Evolutionary conservation across 208 protist genomes (phyloP).

Genomic region (Leishmania turanica): DNA sequence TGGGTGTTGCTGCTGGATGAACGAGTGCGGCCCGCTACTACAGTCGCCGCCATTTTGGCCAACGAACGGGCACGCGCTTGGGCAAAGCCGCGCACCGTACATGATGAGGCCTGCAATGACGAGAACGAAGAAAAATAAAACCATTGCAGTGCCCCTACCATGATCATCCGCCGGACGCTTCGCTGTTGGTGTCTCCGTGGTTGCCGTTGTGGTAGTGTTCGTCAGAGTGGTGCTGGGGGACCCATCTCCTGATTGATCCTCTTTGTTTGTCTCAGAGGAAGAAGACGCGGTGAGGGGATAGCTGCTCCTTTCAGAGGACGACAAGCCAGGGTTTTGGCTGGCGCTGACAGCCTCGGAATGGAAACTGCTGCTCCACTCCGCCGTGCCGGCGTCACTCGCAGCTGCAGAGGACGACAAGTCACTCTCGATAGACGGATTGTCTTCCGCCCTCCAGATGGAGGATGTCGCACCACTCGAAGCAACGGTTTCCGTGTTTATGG

Average conservation of each 20-base stretch:
- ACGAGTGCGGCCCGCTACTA: background rate
- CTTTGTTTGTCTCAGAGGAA: background rate
- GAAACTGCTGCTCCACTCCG: background rate
- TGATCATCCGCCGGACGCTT: background rate
- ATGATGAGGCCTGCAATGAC: constrained; percentile 6
- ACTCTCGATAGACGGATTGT: background rate
- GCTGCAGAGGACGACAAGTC: background rate
- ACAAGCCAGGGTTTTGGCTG: background rate
- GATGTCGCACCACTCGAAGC: background rate
- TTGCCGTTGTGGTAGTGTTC: background rate
- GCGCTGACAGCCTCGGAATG: background rate
- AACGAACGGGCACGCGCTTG: constrained; percentile 4
- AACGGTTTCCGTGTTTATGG: background rate
- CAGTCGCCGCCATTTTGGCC: background rate
- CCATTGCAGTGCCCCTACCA: background rate
- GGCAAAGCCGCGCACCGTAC: constrained; percentile 8
- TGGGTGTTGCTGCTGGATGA: background rate
- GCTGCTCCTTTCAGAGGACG: background rate
- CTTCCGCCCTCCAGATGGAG: background rate
- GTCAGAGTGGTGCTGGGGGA: background rate
- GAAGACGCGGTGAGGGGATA: background rate
- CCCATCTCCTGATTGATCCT: too few relatives aligned
- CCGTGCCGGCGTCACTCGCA: background rate
- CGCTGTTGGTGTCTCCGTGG: background rate
- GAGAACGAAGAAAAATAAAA: constrained; percentile 7